Evolutionary conservation across 345 rosid genomes (phyloP), one percentile per base, ranked within the genome.

Genomic region (Hibiscus syriacus): DNA sequence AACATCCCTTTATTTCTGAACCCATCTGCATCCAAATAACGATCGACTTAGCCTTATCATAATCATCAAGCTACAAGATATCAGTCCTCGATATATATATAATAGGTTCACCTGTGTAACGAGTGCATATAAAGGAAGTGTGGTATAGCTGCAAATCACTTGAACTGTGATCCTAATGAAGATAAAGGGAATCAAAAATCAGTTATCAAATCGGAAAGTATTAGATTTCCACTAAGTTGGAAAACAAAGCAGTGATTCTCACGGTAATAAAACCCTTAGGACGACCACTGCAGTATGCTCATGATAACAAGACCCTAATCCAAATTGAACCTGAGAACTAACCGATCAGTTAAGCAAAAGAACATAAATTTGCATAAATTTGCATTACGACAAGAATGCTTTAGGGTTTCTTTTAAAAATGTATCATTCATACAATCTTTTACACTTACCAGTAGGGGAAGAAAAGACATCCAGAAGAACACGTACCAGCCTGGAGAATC

Each of bases 71-170:
- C 11, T 50, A 50, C 5, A 9, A 55, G 13, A 25, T 36, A 10
- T 52, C 9, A 53, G 29, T 23, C 22, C 22, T 29, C 20, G 6
- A n/a, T n/a, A n/a, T n/a, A n/a, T n/a, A n/a, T n/a, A n/a, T 23
- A 23, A 7, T 23, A 23, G 32, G 4, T 29, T n/a, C n/a, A n/a
- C n/a, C n/a, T n/a, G n/a, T n/a, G n/a, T 73, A 17, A 72, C 74
- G 0, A 76, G 63, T 12, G 83, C 84, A 62, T 83, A 74, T 2
- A 77, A 68, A 56, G 82, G 84, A 57, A 80, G 87, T 63, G 84
- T 80, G 2, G 67, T 76, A 46, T 83, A 78, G 76, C n/a, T n/a
- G n/a, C n/a, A n/a, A n/a, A n/a, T n/a, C n/a, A n/a, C n/a, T n/a
- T n/a, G n/a, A n/a, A n/a, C 80, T 78, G 67, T 48, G 38, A 83